Conservation (phyloP, 768 basidiomycete genomes). For the Ramaria rubella region DNA sequence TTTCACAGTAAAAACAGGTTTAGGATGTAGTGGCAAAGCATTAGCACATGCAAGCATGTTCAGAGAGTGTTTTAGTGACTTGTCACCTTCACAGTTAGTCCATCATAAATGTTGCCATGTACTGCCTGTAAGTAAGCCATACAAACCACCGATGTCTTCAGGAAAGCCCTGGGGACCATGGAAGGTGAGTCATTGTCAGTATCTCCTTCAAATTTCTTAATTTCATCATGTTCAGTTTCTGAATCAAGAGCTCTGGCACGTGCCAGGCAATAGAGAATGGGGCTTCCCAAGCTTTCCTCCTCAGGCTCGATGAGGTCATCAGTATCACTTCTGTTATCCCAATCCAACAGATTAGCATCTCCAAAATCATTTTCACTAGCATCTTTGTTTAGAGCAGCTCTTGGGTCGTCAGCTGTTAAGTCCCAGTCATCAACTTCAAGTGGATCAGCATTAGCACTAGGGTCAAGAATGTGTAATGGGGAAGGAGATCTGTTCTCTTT, state of each 20-base stretch:
- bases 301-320: neutral
- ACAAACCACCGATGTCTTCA: conserved; percentile 6
- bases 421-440: no score
- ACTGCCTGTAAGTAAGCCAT: conserved; percentile 17
- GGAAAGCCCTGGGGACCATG: neutral
- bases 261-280: neutral
- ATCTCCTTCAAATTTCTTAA: neutral
- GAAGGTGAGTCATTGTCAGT: neutral
- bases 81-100: conserved; percentile 11
- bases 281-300: neutral
- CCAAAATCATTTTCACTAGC: neutral
- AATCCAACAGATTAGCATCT: neutral
- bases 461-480: no score
- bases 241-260: neutral
- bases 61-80: conserved; percentile 11
- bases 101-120: conserved; percentile 13
- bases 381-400: no score
- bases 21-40: conserved; percentile 18
- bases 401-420: no score
- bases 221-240: neutral
- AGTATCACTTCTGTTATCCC: neutral
- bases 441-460: no score
- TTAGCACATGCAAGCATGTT: conserved; percentile 6
- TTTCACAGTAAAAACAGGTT: conserved; percentile 15
- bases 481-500: neutral